Evolutionary conservation across 2,329 filamentous ascomycete species (phyloP).

Genomic region (Aspergillus carbonarius): DNA sequence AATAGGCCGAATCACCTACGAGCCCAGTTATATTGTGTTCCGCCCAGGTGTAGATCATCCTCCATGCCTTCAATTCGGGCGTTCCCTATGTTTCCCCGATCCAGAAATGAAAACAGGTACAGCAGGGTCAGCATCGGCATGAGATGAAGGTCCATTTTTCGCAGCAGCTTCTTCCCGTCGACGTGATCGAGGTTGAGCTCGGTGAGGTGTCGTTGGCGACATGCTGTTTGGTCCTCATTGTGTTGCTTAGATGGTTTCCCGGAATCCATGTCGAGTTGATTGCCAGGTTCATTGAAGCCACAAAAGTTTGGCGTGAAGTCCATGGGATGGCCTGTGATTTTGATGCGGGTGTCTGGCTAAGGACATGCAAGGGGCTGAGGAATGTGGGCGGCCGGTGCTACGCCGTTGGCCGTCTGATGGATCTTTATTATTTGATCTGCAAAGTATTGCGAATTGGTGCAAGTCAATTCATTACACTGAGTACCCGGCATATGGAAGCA

Average conservation of each 20-base stretch:
- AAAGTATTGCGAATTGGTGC: no score
- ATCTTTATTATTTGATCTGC: no score
- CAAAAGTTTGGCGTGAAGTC: neutral
- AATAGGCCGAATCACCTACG: neutral
- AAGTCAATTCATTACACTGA: no score
- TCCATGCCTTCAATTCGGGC: constrained; percentile 10
- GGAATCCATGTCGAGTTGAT: neutral
- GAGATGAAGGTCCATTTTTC: constrained; percentile 7
- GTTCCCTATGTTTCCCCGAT: constrained; percentile 9
- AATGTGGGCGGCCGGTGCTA: neutral
- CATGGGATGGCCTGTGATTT: neutral
- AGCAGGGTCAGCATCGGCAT: constrained; percentile 8
- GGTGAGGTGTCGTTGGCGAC: neutral
- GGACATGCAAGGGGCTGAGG: neutral
- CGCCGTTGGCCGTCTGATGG: no score
- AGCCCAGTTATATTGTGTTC: constrained; percentile 7
- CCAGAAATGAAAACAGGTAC: constrained; percentile 9
- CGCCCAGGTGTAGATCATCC: constrained; percentile 1
- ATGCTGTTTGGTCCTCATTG: neutral
- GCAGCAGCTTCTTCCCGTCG: constrained; percentile 1
- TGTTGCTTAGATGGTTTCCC: neutral
- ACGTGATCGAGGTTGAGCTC: neutral
- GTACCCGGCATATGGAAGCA: neutral
- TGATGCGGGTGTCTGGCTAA: neutral
- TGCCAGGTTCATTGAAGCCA: neutral